A percentile compares a stretch with the other conserved stretches of the same genome.
Evolutionary conservation across 2,329 filamentous ascomycete species (phyloP).

Genomic region (Ilyonectria destructans): DNA sequence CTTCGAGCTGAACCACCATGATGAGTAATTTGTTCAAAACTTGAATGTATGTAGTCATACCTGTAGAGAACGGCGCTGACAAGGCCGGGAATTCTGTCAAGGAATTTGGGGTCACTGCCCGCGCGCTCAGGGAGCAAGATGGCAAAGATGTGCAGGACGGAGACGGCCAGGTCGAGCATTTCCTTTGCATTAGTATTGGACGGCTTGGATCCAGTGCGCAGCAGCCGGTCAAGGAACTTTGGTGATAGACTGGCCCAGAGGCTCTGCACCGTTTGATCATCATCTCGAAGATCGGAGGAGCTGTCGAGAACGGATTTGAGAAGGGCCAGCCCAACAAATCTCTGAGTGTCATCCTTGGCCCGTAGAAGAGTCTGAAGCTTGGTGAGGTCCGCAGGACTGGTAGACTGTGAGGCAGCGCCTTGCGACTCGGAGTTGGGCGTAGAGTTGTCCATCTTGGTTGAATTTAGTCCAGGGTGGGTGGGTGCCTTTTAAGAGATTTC

Average conservation of each 20-base stretch:
- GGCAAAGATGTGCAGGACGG: conserved; percentile 75
- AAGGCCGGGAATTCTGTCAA: conserved; percentile 68
- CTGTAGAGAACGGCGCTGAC: conserved; percentile 69
- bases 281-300: conserved; percentile 65
- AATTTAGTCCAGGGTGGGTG: conserved; percentile 11
- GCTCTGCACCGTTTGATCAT: conserved; percentile 61
- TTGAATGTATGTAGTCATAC: conserved; percentile 53
- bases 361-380: conserved; percentile 71
- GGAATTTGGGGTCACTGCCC: conserved; percentile 63
- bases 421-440: conserved; percentile 21
- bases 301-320: conserved; percentile 78
- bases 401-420: conserved; percentile 30
- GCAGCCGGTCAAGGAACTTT: conserved; percentile 76
- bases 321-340: conserved; percentile 78
- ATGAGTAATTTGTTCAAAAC: conserved; percentile 8
- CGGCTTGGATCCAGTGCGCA: conserved; percentile 67
- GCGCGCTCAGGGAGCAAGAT: conserved; percentile 68
- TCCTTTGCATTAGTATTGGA: conserved; percentile 65
- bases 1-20: conserved; percentile 58
- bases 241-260: conserved; percentile 75
- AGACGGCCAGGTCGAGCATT: conserved; percentile 76
- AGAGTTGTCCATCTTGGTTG: conserved; percentile 32
- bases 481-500: conserved; percentile 3
- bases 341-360: conserved; percentile 76
- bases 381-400: conserved; percentile 50